Percentiles rank a stretch among this genome's conserved stretches.
These are phyloP conservation scores for Pisolithus microcarpus DNA, from an alignment of 768 basidiomycete genomes.

Conservation along the genomic window DNA sequence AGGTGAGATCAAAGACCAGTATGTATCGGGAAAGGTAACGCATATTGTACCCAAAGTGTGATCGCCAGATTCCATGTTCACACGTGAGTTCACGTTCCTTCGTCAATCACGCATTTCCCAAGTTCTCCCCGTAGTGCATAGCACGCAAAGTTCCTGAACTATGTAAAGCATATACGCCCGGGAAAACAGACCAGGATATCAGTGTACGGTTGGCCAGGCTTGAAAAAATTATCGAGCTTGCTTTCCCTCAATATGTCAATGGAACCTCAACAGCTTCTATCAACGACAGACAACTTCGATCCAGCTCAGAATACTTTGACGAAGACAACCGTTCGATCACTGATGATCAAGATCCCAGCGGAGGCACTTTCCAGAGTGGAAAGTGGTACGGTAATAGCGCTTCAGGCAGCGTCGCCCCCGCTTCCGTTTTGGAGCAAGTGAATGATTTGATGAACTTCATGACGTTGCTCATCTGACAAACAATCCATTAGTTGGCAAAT, in stretches of 20 bases:
- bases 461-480: conserved; percentile 15
- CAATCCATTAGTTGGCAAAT: conserved; percentile 40
- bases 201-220: conserved; percentile 65
- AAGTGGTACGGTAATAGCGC: conserved; percentile 84
- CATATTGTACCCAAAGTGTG: conserved; percentile 48
- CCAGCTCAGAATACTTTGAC: conserved; percentile 46
- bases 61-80: conserved; percentile 78
- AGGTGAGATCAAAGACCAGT: conserved; percentile 37
- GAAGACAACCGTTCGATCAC: conserved; percentile 66
- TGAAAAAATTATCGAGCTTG: conserved; percentile 75
- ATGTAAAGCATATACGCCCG: conserved; percentile 84
- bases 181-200: conserved; percentile 79
- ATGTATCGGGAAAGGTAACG: conserved; percentile 14
- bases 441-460: conserved; percentile 19
- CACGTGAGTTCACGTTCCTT: conserved; percentile 46
- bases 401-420: conserved; percentile 76
- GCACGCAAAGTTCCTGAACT: conserved; percentile 83
- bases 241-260: conserved; percentile 66
- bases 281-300: conserved; percentile 34
- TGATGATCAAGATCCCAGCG: conserved; percentile 70
- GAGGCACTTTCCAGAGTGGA: conserved; percentile 74
- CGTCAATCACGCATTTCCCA: conserved; percentile 5
- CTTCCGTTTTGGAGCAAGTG: conserved; percentile 74
- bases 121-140: conserved; percentile 48
- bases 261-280: conserved; percentile 28